Evolutionary conservation across 768 basidiomycete genomes (phyloP).

Genomic region (Lenzites betulinus): DNA sequence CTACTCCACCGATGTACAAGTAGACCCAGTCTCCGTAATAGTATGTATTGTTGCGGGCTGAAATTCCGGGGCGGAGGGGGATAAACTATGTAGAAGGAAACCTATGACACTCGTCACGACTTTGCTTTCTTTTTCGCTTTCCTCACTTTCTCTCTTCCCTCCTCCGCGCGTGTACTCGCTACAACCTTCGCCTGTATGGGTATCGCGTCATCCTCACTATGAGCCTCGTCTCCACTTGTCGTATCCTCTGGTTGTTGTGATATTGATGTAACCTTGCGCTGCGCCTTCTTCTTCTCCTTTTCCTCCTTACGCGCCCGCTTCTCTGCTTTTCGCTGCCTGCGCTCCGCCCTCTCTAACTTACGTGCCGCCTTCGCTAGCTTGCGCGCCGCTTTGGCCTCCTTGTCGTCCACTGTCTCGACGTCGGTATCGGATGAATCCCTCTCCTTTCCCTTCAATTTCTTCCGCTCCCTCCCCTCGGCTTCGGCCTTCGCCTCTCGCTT

Average conservation of each 20-base stretch:
- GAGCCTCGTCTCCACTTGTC: neutral
- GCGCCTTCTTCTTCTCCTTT: slow-evolving; percentile 19
- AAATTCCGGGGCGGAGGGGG: neutral
- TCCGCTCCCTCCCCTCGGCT: slow-evolving; percentile 3
- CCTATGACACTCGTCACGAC: neutral
- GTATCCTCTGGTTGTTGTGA: neutral
- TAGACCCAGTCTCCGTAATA: neutral
- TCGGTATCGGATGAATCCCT: slow-evolving; percentile 4
- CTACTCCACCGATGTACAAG: slow-evolving; percentile 12
- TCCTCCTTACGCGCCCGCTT: slow-evolving; percentile 30
- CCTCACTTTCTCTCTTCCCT: neutral
- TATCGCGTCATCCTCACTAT: neutral
- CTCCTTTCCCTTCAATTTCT: slow-evolving; percentile 1
- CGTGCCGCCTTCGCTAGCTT: slow-evolving; percentile 12
- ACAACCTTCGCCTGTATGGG: neutral
- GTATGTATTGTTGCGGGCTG: neutral
- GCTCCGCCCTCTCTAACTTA: slow-evolving; percentile 23
- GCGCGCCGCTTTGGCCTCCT: slow-evolving; percentile 2
- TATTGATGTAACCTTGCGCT: neutral
- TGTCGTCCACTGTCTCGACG: neutral
- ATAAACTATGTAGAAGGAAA: too few relatives aligned
- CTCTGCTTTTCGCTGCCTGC: slow-evolving; percentile 27
- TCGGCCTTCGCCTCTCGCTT: slow-evolving; percentile 15
- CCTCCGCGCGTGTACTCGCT: neutral
- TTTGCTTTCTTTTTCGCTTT: slow-evolving; percentile 2